Evolutionary conservation across 2,329 filamentous ascomycete species (phyloP).

Genomic region (Neonectria punicea): DNA sequence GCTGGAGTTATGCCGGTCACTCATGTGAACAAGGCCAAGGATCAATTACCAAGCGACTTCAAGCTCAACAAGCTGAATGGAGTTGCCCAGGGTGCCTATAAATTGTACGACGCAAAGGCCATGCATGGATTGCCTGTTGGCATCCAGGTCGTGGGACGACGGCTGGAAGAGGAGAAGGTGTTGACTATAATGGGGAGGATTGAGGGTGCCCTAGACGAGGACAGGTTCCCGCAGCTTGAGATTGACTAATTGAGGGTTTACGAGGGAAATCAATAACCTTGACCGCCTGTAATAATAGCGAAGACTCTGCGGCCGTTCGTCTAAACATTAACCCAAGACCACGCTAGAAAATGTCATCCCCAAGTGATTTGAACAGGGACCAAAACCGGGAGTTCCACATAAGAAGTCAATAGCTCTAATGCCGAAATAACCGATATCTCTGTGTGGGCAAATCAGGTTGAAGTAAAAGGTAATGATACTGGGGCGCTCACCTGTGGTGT

Average conservation of each 20-base stretch:
- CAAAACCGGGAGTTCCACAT: background rate
- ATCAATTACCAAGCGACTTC: constrained; percentile 72
- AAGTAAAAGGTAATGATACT: constrained; percentile 25
- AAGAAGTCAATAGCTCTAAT: constrained; percentile 36
- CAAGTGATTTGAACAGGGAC: background rate
- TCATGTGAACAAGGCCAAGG: constrained; percentile 77
- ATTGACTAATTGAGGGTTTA: constrained; percentile 51
- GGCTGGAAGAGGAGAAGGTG: constrained; percentile 89
- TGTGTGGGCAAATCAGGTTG: constrained; percentile 23
- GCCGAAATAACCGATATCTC: constrained; percentile 8
- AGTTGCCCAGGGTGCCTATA: constrained; percentile 84
- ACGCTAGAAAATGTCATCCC: background rate
- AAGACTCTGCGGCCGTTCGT: background rate
- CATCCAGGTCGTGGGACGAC: constrained; percentile 82
- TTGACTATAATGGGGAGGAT: constrained; percentile 82
- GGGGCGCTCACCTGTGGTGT: constrained; percentile 15
- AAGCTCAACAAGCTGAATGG: constrained; percentile 76
- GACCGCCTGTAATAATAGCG: background rate
- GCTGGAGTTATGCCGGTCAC: constrained; percentile 86
- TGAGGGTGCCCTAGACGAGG: constrained; percentile 75
- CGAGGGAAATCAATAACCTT: background rate
- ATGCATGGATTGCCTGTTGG: constrained; percentile 92
- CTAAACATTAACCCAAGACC: background rate
- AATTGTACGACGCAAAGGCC: constrained; percentile 80
- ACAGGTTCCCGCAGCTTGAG: constrained; percentile 63